Conservation (phyloP, 108 stramenopile genomes). For the Nitzschia putrida region DNA sequence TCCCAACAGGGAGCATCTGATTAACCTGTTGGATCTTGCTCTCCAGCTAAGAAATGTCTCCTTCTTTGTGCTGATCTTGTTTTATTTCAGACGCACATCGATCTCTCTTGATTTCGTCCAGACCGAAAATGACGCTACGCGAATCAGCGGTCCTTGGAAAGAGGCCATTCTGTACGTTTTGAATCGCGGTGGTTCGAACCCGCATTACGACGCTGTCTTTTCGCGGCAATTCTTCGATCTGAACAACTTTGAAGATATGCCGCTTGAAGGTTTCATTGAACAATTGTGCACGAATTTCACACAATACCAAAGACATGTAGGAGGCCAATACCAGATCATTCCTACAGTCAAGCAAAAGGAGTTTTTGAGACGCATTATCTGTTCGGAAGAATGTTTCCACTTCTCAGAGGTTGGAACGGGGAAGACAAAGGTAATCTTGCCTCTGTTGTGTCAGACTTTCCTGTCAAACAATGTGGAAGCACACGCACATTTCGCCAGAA, state of each 20-base stretch:
- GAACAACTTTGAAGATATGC: conserved; percentile 23
- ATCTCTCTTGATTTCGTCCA: conserved; percentile 31
- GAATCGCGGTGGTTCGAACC: conserved; percentile 1
- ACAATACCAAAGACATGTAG: conserved; percentile 31
- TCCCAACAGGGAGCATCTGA: conserved; percentile 29
- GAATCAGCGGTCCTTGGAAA: conserved; percentile 35
- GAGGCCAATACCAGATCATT: conserved; percentile 33
- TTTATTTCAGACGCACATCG: conserved; percentile 29
- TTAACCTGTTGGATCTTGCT: conserved; percentile 34
- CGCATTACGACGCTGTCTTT: conserved; percentile 34
- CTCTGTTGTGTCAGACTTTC: conserved; percentile 37
- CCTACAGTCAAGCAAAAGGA: conserved; percentile 29
- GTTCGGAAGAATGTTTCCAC: conserved; percentile 31
- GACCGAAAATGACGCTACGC: conserved; percentile 18
- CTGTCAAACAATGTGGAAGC: conserved; percentile 36
- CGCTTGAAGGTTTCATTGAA: conserved; percentile 30
- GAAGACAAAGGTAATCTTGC: conserved; percentile 42
- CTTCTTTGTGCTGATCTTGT: conserved; percentile 35
- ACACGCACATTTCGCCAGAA: conserved; percentile 26
- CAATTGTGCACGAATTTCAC: conserved; percentile 29
- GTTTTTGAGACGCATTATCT: conserved; percentile 37
- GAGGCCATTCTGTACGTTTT: conserved; percentile 38
- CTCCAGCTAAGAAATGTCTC: conserved; percentile 33
- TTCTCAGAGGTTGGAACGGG: conserved; percentile 37
- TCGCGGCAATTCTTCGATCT: conserved; percentile 34